Conservation (phyloP, 306 rosid species). For the Prunus davidiana region DNA sequence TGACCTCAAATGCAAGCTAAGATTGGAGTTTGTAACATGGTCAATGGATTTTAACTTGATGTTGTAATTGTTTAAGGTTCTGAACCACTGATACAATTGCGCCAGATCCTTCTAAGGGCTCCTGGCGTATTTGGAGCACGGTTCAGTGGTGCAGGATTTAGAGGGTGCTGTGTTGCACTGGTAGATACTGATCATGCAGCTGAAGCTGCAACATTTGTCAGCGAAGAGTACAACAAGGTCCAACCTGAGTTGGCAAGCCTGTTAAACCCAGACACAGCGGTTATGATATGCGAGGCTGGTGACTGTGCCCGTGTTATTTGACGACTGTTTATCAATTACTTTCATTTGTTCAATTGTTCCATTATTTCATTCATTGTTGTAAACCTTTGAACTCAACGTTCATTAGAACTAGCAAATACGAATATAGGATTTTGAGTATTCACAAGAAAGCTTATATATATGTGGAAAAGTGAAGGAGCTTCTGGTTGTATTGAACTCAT, state of each 20-base stretch:
- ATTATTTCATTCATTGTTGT: neutral
- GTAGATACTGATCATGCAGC: slow-evolving; percentile 59
- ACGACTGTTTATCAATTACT: neutral
- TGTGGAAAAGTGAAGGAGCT: neutral
- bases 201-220: slow-evolving; percentile 74
- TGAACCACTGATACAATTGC: slow-evolving; percentile 75
- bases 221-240: slow-evolving; percentile 52
- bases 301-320: slow-evolving; percentile 68
- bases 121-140: slow-evolving; percentile 90
- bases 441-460: neutral
- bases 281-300: slow-evolving; percentile 70
- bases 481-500: no score
- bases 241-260: slow-evolving; percentile 64
- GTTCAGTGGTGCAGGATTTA: slow-evolving; percentile 94
- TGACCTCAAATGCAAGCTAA: neutral
- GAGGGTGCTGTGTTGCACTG: slow-evolving; percentile 92
- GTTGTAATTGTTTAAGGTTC: slow-evolving; percentile 46
- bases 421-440: neutral
- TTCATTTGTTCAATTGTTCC: neutral
- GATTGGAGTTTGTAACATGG: neutral
- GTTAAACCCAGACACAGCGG: slow-evolving; percentile 33
- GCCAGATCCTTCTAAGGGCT: slow-evolving; percentile 69
- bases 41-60: neutral
- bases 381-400: neutral
- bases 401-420: neutral